These are phyloP conservation scores for Phialophora expanda DNA, from an alignment of 2,329 filamentous ascomycete species.

Conservation along the genomic window DNA sequence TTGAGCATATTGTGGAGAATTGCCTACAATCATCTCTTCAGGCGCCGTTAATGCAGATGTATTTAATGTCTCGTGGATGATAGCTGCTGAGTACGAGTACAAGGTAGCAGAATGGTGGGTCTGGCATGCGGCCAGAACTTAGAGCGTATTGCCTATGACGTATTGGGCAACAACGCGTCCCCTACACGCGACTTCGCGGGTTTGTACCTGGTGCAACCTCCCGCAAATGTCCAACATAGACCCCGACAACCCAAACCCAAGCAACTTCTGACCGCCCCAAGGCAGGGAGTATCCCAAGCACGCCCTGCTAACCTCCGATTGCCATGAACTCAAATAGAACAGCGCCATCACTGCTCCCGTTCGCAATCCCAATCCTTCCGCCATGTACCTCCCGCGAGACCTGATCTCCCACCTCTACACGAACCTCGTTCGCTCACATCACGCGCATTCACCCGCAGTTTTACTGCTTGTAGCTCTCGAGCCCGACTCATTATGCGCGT, in stretches of 20 bases:
- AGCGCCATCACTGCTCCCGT: slow-evolving; percentile 6
- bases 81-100: not conserved
- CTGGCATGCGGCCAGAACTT: not conserved
- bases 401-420: slow-evolving; percentile 90
- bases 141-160: slow-evolving; percentile 7
- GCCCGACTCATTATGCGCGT: slow-evolving; percentile 92
- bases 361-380: slow-evolving; percentile 14
- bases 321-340: slow-evolving; percentile 24
- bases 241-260: not conserved
- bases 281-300: not conserved
- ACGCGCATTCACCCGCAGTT: slow-evolving; percentile 88
- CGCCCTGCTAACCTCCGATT: not conserved
- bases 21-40: not conserved
- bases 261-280: not conserved
- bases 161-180: slow-evolving; percentile 18
- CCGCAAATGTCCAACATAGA: not conserved
- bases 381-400: slow-evolving; percentile 91
- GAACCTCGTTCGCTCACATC: slow-evolving; percentile 82
- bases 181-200: slow-evolving; percentile 10
- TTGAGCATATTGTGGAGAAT: not conserved
- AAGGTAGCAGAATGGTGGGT: not conserved
- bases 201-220: not conserved
- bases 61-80: not conserved
- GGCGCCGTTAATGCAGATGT: not conserved
- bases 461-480: slow-evolving; percentile 85